A percentile compares a stretch with the other conserved stretches of the same genome.
Evolutionary conservation across 805 yeast genomes (phyloP).

Genomic region (Lachancea cidri): DNA sequence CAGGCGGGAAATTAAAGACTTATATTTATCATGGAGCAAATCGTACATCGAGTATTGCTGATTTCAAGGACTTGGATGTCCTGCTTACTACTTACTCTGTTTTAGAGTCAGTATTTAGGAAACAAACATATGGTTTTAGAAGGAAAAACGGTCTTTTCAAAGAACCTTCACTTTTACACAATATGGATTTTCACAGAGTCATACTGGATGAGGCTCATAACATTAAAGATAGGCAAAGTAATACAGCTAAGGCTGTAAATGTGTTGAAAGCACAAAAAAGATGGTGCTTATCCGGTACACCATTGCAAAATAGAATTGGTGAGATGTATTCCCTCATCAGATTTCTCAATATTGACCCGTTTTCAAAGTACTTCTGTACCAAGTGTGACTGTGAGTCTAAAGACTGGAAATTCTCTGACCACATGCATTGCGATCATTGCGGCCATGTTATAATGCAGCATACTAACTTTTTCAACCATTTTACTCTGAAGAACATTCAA

Average conservation of each 20-base stretch:
- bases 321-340: constrained; percentile 91
- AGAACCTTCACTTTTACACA: constrained; percentile 72
- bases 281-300: constrained; percentile 95
- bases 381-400: constrained; percentile 79
- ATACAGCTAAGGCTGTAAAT: constrained; percentile 91
- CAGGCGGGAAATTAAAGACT: constrained; percentile 63
- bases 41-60: constrained; percentile 53
- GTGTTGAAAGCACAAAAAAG: constrained; percentile 63
- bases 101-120: constrained; percentile 78
- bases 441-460: constrained; percentile 94
- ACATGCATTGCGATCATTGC: constrained; percentile 80
- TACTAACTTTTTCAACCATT: constrained; percentile 91
- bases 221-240: constrained; percentile 89
- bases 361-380: constrained; percentile 87
- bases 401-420: constrained; percentile 81
- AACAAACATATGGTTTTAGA: constrained; percentile 76
- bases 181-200: constrained; percentile 73
- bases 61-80: constrained; percentile 57
- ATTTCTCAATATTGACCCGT: constrained; percentile 78
- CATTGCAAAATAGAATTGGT: constrained; percentile 93
- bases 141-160: constrained; percentile 66
- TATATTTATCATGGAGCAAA: constrained; percentile 83
- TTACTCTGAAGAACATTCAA: constrained; percentile 90
- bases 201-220: constrained; percentile 96
- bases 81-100: constrained; percentile 91